These are phyloP conservation scores for Kalanchoe fedtschenkoi DNA, from an alignment of 164 flowering plant species.

Conservation along the genomic window DNA sequence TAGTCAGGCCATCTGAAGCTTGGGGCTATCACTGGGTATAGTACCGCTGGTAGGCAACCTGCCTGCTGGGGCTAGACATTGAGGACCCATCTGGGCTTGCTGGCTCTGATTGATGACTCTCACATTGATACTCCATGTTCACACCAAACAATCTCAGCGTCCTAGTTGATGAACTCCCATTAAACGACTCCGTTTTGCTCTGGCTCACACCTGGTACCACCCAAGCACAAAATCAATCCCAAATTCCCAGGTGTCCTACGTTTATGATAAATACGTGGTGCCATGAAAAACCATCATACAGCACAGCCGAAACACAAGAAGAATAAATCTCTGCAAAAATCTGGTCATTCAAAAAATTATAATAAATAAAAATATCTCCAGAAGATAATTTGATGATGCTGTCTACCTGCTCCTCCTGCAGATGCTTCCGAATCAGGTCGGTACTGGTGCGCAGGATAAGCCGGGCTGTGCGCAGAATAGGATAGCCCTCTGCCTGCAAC, in stretches of 20 bases:
- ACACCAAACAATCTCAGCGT: conserved; percentile 74
- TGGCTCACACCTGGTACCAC: background rate
- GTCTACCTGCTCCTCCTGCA: background rate
- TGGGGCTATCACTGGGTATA: background rate
- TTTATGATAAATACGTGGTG: background rate
- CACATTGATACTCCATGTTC: conserved; percentile 62
- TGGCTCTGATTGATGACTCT: conserved; percentile 18
- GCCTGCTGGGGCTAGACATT: background rate
- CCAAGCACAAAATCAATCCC: background rate
- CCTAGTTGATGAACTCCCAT: conserved; percentile 8
- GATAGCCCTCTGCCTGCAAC: background rate
- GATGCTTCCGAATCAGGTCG: background rate
- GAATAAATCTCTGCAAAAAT: background rate
- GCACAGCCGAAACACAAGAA: too few species aligned
- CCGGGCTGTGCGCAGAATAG: background rate
- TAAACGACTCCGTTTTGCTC: background rate
- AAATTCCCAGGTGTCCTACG: too few species aligned
- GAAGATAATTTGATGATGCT: too few species aligned
- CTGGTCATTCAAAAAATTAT: too few species aligned
- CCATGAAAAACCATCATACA: too few species aligned
- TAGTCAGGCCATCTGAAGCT: background rate
- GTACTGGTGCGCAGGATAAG: background rate
- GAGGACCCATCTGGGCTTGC: background rate
- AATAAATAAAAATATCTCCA: background rate
- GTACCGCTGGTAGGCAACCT: background rate